Evolutionary conservation across 2,329 filamentous ascomycete genomes (phyloP).

Genomic region (Apiospora pterosperma): DNA sequence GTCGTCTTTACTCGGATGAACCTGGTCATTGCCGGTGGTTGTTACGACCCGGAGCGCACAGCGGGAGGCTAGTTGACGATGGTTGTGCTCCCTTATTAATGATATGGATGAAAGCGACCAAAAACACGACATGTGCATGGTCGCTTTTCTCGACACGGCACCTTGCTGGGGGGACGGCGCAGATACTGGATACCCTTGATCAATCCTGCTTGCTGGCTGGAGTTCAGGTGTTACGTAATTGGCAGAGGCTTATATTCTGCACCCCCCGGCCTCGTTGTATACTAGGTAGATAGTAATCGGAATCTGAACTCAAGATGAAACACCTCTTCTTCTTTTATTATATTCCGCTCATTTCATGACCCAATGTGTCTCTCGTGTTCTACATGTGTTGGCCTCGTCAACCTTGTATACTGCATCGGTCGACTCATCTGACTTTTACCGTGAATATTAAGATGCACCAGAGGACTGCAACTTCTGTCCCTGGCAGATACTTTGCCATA

Average conservation of each 20-base stretch:
- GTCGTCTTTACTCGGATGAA: conserved; percentile 96
- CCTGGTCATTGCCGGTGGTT: conserved; percentile 80
- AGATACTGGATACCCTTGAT: neutral
- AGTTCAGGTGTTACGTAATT: neutral
- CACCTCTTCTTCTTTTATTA: neutral
- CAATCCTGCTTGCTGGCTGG: neutral
- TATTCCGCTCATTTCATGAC: neutral
- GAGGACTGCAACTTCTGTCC: too few species aligned
- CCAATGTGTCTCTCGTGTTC: neutral
- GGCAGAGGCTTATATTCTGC: neutral
- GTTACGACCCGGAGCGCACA: conserved; percentile 54
- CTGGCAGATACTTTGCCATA: too few species aligned
- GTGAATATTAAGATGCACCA: too few species aligned
- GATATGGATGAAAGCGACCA: neutral
- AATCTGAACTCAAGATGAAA: neutral
- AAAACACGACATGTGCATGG: neutral
- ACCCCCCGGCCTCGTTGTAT: neutral
- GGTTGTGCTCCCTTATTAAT: neutral
- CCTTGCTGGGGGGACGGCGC: neutral
- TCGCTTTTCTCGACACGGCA: too few species aligned
- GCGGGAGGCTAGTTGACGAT: neutral
- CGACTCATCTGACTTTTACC: too few species aligned
- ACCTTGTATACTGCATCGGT: too few species aligned
- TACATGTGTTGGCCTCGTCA: neutral
- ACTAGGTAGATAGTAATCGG: neutral